Conservation (phyloP, 495 filamentous ascomycete genomes). For the Chaetomium fimeti region DNA sequence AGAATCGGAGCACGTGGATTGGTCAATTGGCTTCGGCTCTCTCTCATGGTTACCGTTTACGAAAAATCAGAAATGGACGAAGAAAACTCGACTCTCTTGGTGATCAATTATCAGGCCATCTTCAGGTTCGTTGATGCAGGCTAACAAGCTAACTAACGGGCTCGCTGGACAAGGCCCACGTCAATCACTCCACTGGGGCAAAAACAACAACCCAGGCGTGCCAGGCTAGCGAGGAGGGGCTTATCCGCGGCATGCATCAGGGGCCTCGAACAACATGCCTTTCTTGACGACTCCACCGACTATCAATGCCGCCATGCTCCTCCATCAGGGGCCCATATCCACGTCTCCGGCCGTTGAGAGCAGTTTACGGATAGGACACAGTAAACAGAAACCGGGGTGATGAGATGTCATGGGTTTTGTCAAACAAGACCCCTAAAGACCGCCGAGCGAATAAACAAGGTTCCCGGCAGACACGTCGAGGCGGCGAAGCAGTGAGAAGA, state of each 20-base stretch:
- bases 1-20: neutral
- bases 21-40: neutral
- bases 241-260: slow-evolving; percentile 3
- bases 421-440: neutral
- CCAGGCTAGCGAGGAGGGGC: no score
- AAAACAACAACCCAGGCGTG: neutral
- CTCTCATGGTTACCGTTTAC: neutral
- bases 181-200: neutral
- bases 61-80: neutral
- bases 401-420: neutral
- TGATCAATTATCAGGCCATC: neutral
- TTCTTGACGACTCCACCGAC: neutral
- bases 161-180: no score
- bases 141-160: no score
- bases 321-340: neutral
- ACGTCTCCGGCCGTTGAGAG: neutral
- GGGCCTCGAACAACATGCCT: slow-evolving; percentile 9
- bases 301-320: slow-evolving; percentile 5
- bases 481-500: slow-evolving; percentile 1
- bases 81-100: neutral
- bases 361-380: neutral
- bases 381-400: neutral
- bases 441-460: neutral
- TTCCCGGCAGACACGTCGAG: neutral
- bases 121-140: neutral